Conservation (phyloP, 495 filamentous ascomycete genomes). For the Xylaria grammica region DNA sequence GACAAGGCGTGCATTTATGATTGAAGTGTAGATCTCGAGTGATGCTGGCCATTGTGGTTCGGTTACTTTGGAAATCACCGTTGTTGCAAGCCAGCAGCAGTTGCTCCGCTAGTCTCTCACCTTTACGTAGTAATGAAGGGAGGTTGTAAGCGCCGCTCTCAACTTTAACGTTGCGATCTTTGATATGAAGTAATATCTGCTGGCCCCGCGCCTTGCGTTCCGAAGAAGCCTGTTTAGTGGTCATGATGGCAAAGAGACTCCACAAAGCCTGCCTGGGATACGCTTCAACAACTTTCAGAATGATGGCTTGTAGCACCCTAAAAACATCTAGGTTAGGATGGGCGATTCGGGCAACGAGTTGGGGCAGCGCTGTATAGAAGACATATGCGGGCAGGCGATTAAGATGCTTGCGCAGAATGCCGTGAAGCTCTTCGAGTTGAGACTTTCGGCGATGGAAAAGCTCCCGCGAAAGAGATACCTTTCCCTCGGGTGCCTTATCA, state of each 20-base stretch:
- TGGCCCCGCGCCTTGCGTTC: constrained; percentile 60
- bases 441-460: constrained; percentile 61
- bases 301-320: constrained; percentile 73
- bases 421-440: constrained; percentile 73
- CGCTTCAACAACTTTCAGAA: constrained; percentile 75
- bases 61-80: constrained; percentile 70
- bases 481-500: constrained; percentile 68
- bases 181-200: constrained; percentile 53
- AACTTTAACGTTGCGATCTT: constrained; percentile 39
- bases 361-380: constrained; percentile 90
- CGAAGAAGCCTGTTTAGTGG: constrained; percentile 45
- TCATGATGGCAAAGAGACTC: constrained; percentile 83
- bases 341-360: constrained; percentile 89
- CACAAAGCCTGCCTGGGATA: constrained; percentile 94
- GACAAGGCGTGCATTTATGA: constrained; percentile 78
- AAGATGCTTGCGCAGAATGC: constrained; percentile 73
- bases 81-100: constrained; percentile 80
- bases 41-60: constrained; percentile 68
- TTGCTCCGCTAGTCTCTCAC: constrained; percentile 83
- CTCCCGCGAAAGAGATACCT: constrained; percentile 65
- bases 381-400: constrained; percentile 80
- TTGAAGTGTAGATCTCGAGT: constrained; percentile 80
- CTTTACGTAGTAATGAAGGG: constrained; percentile 72
- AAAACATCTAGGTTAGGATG: constrained; percentile 81
- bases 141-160: constrained; percentile 55